Evolutionary conservation across 345 rosid species (phyloP), one percentile per base, ranked within the genome.

Genomic region (Aquilaria yunnanensis): DNA sequence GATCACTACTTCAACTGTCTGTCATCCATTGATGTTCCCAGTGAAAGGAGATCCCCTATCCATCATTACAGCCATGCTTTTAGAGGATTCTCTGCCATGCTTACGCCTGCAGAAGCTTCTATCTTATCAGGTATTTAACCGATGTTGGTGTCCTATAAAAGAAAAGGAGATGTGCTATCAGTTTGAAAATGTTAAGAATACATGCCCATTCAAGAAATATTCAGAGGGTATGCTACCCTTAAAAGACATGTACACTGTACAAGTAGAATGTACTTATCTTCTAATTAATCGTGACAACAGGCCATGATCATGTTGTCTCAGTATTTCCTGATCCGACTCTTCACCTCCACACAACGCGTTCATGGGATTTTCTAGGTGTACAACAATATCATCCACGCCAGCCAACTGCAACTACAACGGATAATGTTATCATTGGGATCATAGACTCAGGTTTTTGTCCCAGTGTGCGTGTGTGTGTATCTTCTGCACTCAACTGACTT

Each of bases 21-120:
- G 16, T 41, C 37, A 54, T 55, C 16, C 46, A 9, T 14, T 2
- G 41, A 41, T 47, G 9, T 47, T 41, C 50, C 3, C 5, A 75
- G 61, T 56, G 82, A 68, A 37, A 78, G 77, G 70, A 64, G 78
- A 64, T 57, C 68, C 31, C 54, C 78, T 55, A 67, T 79, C 64
- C 88, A 80, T 68, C 85, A 79, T 64, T 87, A 85, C 59, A 57
- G 54, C 32, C 87, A 85, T 75, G 85, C 90, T 52, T 85, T 90
- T 45, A 81, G 66, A 56, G 95, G 97, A 9, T 90, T 90, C 83
- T 87, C 95, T 37, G 92, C 87, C 65, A 70, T 83, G 85, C 97
- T 87, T 12, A 90, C 88, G 0, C 67, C 76, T 33, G 68, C 65
- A 47, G 92, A 90, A 79, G 95, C 95, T 50, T 83, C 90, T 57